A percentile compares a stretch with the other conserved stretches of the same genome.
Conservation (phyloP, 257 asterid genomes). For the Nicotiana obtusifolia region DNA sequence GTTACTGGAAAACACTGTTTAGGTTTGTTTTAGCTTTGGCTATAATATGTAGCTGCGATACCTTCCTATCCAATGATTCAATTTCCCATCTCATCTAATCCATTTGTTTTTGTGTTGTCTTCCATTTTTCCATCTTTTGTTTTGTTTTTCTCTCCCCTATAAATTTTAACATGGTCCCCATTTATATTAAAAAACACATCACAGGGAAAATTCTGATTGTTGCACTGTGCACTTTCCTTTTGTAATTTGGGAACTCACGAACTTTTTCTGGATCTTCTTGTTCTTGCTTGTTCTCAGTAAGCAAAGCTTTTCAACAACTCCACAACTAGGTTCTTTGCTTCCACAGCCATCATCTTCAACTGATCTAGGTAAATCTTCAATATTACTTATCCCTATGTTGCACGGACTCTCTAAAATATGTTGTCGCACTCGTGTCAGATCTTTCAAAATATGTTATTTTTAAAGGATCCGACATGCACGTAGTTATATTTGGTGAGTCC, state of each 20-base stretch:
- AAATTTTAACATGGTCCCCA: not conserved
- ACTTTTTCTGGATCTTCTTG: not conserved
- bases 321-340: slow-evolving; percentile 1
- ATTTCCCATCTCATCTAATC: slow-evolving; percentile 2
- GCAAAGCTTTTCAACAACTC: not conserved
- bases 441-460: not conserved
- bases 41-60: not conserved
- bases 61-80: slow-evolving; percentile 5
- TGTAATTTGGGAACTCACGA: not conserved
- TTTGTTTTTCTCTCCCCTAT: not conserved
- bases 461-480: not conserved
- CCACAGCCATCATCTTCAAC: not conserved
- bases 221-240: not conserved
- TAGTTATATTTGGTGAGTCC: not conserved
- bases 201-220: slow-evolving; percentile 1
- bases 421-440: not conserved
- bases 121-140: not conserved
- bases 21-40: not conserved
- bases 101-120: not conserved
- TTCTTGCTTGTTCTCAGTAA: not conserved
- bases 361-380: not conserved
- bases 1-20: not conserved
- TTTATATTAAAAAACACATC: not conserved
- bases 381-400: not conserved
- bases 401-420: not conserved